phyloP scores from a whole-genome alignment of 495 filamentous ascomycete genomes.

The Tuber indicum region DNA sequence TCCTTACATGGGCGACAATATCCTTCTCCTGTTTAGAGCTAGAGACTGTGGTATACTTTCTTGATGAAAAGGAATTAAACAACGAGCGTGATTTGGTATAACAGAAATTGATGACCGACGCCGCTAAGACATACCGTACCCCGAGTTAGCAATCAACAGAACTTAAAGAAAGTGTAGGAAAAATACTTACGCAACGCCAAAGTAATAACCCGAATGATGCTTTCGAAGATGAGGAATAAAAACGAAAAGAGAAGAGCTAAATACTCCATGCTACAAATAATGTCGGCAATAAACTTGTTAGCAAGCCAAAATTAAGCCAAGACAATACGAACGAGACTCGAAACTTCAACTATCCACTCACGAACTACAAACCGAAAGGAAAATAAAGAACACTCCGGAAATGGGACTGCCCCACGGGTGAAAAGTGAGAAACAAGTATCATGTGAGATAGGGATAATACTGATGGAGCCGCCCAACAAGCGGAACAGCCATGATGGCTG shows the following conservation, averaged over 20 bases:
- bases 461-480: slow-evolving; percentile 39
- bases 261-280: slow-evolving; percentile 64
- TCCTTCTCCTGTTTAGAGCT: slow-evolving; percentile 54
- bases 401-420: neutral
- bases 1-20: slow-evolving; percentile 43
- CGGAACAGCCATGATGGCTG: slow-evolving; percentile 27
- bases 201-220: slow-evolving; percentile 76
- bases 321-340: neutral
- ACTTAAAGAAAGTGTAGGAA: neutral
- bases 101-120: slow-evolving; percentile 70
- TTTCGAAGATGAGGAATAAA: slow-evolving; percentile 71
- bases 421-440: slow-evolving; percentile 9
- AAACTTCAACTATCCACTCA: neutral
- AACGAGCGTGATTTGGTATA: slow-evolving; percentile 72
- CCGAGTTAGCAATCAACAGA: slow-evolving; percentile 1
- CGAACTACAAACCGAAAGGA: neutral
- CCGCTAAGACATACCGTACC: slow-evolving; percentile 48
- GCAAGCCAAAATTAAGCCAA: neutral
- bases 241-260: slow-evolving; percentile 76
- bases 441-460: slow-evolving; percentile 28
- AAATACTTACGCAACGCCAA: slow-evolving; percentile 69
- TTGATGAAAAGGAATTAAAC: slow-evolving; percentile 72
- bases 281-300: neutral
- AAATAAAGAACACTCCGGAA: neutral
- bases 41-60: slow-evolving; percentile 56